Base-by-base conservation (phyloP, 306 rosid species). In the Hippophae rhamnoides region DNA sequence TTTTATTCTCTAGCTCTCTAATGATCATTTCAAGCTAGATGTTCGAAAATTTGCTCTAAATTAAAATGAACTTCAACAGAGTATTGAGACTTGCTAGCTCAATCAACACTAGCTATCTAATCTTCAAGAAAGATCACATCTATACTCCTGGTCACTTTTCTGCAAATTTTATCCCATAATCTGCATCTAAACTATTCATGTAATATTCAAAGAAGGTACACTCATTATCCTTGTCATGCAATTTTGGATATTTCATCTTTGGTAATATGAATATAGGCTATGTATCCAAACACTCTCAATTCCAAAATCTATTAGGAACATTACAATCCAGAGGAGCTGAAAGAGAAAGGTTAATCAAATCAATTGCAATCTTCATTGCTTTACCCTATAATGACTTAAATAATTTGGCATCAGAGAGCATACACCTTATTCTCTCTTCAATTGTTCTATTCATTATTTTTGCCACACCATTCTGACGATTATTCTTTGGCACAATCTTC, bases 191-290 rank as follows among this genome's bases (percentile, higher is more conserved):
- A 64, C 7, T 53, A 43, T 10, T 65, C 57, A 31, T 49, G 10
- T 11, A 48, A 63, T 63, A 51, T 6, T 58, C 59, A 27, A 51
- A 6, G 14, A 56, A 56, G 0, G 57, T 57, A 13, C 62, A 66
- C 9, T 13, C 2, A 10, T 11, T 48, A 0, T 31, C 12, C 43
- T 62, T 62, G 10, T 9, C 38, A 54, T 8, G 23, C 0, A 18
- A 18, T 13, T 11, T 54, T 54, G 31, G 58, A 54, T 42, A 40
- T 23, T 26, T 54, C 58, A 54, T 31, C 45, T 41, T 27, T 38
- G 12, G 43, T 13, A 56, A 56, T 23, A 41, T 38, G 43, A 10
- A 56, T 9, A 41, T 31, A 56, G 6, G 60, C 13, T 38, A 1
- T 56, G 12, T 7, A 56, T 8, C 60, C 60, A 56, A 13, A 1